phyloP scores from a whole-genome alignment of 1,139 yeast species.

The Hansenula anomala region DNA sequence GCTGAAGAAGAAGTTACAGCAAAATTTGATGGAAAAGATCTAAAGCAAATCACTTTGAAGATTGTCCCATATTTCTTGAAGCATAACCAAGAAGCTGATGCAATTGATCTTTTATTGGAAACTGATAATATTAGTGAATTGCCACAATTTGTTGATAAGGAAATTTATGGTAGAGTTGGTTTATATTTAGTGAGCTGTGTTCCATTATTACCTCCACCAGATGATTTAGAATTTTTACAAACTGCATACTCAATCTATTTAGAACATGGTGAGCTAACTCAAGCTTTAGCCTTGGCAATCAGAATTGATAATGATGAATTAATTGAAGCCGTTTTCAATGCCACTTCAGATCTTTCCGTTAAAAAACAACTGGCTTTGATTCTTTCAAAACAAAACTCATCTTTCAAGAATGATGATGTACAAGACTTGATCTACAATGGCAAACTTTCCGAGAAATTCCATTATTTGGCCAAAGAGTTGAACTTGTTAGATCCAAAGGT shows the following conservation, averaged over 20 bases:
- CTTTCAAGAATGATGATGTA: slow-evolving; percentile 74
- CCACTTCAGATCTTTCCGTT: slow-evolving; percentile 63
- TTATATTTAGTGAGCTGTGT: slow-evolving; percentile 94
- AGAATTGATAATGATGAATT: slow-evolving; percentile 79
- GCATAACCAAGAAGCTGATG: slow-evolving; percentile 98
- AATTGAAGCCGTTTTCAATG: slow-evolving; percentile 73
- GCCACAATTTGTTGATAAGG: slow-evolving; percentile 78
- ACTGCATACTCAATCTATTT: slow-evolving; percentile 90
- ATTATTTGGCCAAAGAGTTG: slow-evolving; percentile 78
- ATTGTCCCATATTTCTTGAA: slow-evolving; percentile 88
- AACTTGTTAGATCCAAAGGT: slow-evolving; percentile 85
- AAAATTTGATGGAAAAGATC: slow-evolving; percentile 32
- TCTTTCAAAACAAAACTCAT: slow-evolving; percentile 81
- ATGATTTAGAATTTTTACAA: slow-evolving; percentile 77
- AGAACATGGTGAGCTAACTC: slow-evolving; percentile 75
- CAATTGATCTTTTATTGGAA: slow-evolving; percentile 88
- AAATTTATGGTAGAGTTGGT: slow-evolving; percentile 85
- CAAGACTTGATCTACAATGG: slow-evolving; percentile 85
- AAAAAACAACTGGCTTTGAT: slow-evolving; percentile 92
- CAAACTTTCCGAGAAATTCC: slow-evolving; percentile 72
- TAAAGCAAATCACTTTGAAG: slow-evolving; percentile 64
- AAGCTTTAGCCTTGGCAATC: slow-evolving; percentile 86
- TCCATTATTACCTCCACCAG: slow-evolving; percentile 93
- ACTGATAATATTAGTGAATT: slow-evolving; percentile 82
- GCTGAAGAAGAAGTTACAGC: slow-evolving; percentile 34